These are phyloP conservation scores for Lasiosphaeris hirsuta DNA, from an alignment of 495 filamentous ascomycete genomes.

Conservation along the genomic window DNA sequence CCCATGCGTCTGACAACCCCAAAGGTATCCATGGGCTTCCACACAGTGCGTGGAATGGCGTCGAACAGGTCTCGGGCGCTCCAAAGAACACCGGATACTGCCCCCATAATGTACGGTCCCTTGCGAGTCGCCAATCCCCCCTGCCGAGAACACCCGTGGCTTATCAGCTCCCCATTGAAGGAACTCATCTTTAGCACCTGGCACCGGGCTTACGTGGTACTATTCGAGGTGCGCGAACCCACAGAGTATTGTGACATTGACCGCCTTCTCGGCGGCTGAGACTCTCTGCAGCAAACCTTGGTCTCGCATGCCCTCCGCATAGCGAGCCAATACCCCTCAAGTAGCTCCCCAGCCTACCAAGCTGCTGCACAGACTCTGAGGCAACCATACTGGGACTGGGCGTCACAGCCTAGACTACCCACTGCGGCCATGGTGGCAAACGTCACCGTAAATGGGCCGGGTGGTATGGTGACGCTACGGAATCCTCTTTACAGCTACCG, in stretches of 20 bases:
- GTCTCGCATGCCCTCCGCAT: slow-evolving; percentile 34
- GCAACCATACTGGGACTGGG: slow-evolving; percentile 46
- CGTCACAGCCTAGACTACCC: slow-evolving; percentile 28
- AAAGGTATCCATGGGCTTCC: slow-evolving; percentile 53
- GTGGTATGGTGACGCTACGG: slow-evolving; percentile 22
- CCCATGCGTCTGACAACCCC: slow-evolving; percentile 8
- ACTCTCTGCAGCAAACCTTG: slow-evolving; percentile 33
- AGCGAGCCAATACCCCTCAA: slow-evolving; percentile 28
- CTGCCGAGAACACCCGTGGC: background rate
- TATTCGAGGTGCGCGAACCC: slow-evolving; percentile 35
- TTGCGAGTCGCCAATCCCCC: background rate
- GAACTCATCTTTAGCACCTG: slow-evolving; percentile 39
- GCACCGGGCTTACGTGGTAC: slow-evolving; percentile 40
- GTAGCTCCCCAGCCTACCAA: slow-evolving; percentile 26
- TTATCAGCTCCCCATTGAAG: slow-evolving; percentile 13
- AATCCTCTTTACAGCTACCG: slow-evolving; percentile 40
- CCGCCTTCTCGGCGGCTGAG: slow-evolving; percentile 1
- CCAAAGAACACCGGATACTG: slow-evolving; percentile 42
- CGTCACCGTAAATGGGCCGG: slow-evolving; percentile 33
- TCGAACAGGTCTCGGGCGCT: slow-evolving; percentile 33
- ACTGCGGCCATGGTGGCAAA: slow-evolving; percentile 22
- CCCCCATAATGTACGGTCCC: slow-evolving; percentile 38
- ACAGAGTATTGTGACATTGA: background rate
- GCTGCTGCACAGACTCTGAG: slow-evolving; percentile 35
- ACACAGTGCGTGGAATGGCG: slow-evolving; percentile 46